phyloP scores from a whole-genome alignment of 2,329 filamentous ascomycete species.

The Penicillium italicum region DNA sequence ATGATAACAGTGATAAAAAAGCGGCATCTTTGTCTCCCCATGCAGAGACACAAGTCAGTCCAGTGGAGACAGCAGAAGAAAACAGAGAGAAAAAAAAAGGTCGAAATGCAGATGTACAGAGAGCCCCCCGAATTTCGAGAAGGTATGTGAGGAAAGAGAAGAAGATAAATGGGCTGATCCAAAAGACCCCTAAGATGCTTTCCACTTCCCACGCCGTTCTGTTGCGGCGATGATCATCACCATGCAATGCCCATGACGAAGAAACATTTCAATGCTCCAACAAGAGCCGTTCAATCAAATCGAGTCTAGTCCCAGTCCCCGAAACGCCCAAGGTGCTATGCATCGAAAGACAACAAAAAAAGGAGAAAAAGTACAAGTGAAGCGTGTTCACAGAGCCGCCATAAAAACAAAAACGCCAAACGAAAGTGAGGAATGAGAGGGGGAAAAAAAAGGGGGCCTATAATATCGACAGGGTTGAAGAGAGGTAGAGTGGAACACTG shows the following conservation, averaged over 20 bases:
- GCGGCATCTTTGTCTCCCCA: constrained; percentile 1
- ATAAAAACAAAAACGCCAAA: constrained; percentile 13
- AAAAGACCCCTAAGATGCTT: constrained; percentile 29
- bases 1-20: not conserved
- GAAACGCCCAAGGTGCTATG: constrained; percentile 39
- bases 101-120: constrained; percentile 13
- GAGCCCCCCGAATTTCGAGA: constrained; percentile 7
- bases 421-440: constrained; percentile 3
- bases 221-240: constrained; percentile 29
- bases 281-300: constrained; percentile 32
- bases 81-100: constrained; percentile 17
- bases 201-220: constrained; percentile 29
- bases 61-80: constrained; percentile 13
- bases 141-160: constrained; percentile 7
- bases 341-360: constrained; percentile 31
- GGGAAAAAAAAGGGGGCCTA: constrained; percentile 13
- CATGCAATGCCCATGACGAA: constrained; percentile 27
- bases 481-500: constrained; percentile 8
- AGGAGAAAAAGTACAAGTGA: constrained; percentile 22
- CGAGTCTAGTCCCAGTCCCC: constrained; percentile 36
- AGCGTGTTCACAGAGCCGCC: constrained; percentile 20
- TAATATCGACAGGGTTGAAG: constrained; percentile 17
- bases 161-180: constrained; percentile 29
- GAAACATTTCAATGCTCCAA: constrained; percentile 35
- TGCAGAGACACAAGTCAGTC: constrained; percentile 10